Evolutionary conservation across 2,329 filamentous ascomycete genomes (phyloP).

Genomic region (Ustulina deusta): DNA sequence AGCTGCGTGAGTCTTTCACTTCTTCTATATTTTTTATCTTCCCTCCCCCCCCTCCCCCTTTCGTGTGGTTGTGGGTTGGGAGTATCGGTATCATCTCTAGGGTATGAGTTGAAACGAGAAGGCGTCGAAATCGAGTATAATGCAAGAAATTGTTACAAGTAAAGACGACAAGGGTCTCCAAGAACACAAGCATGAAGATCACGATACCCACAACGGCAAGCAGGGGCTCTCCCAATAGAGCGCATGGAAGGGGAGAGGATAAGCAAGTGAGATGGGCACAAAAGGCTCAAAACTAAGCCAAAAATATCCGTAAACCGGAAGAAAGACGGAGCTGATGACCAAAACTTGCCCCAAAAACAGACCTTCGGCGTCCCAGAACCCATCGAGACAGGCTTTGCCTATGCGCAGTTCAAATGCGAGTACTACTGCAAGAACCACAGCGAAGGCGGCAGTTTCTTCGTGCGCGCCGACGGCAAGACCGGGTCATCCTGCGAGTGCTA

Average conservation of each 20-base stretch:
- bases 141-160: not conserved
- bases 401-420: slow-evolving; percentile 52
- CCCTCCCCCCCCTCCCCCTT: not conserved
- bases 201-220: not conserved
- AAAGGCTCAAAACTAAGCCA: not conserved
- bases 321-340: not conserved
- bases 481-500: slow-evolving; percentile 48
- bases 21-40: not conserved
- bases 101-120: not conserved
- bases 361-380: slow-evolving; percentile 48
- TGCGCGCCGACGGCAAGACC: slow-evolving; percentile 33
- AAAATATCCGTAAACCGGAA: not conserved
- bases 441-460: slow-evolving; percentile 48
- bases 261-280: not conserved
- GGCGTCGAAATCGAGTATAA: not conserved
- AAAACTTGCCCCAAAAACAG: slow-evolving; percentile 32
- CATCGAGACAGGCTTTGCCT: slow-evolving; percentile 49
- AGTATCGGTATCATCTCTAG: not conserved
- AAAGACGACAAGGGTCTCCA: not conserved
- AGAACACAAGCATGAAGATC: not conserved
- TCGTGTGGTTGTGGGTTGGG: not conserved
- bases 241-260: not conserved
- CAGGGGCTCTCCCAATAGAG: not conserved
- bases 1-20: slow-evolving; percentile 44
- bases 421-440: slow-evolving; percentile 48